phyloP scores from a whole-genome alignment of 768 basidiomycete species.

The Rhizopogon salebrosus region DNA sequence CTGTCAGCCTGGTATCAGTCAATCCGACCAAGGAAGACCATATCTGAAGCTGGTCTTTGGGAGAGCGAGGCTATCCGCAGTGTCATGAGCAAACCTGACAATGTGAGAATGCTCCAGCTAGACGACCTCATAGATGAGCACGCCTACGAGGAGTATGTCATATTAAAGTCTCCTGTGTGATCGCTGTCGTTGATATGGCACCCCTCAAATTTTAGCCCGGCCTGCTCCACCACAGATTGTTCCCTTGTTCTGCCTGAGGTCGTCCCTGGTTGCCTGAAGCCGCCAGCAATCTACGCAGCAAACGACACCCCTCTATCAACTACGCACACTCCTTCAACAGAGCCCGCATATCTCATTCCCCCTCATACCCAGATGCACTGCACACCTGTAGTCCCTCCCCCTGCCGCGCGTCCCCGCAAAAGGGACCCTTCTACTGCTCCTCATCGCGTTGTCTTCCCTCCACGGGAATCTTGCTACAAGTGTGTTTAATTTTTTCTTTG shows the following conservation, averaged over 20 bases:
- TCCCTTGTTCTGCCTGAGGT: constrained; percentile 7
- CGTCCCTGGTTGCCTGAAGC: constrained; percentile 29
- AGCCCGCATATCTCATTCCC: constrained; percentile 27
- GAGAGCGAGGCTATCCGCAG: constrained; percentile 35
- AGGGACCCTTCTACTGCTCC: constrained; percentile 43
- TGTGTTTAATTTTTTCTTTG: constrained; percentile 29
- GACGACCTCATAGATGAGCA: constrained; percentile 73
- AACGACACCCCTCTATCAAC: constrained; percentile 27
- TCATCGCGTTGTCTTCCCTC: constrained; percentile 62
- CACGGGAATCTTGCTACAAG: constrained; percentile 76
- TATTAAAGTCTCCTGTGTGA: constrained; percentile 6
- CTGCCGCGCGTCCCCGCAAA: constrained; percentile 53
- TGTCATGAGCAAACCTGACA: constrained; percentile 41
- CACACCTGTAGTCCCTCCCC: constrained; percentile 67
- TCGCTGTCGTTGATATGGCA: constrained; percentile 5
- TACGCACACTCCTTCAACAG: constrained; percentile 20
- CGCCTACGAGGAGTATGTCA: constrained; percentile 69
- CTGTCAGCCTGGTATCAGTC: constrained; percentile 56
- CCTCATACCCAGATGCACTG: constrained; percentile 36
- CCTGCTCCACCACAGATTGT: constrained; percentile 16
- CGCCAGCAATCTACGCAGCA: constrained; percentile 24
- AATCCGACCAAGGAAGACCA: constrained; percentile 36
- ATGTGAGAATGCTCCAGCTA: constrained; percentile 55
- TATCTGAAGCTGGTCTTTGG: constrained; percentile 38
- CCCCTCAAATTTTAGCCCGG: constrained; percentile 11